phyloP scores from a whole-genome alignment of 2,329 filamentous ascomycete species.

The Juglanconis juglandina region DNA sequence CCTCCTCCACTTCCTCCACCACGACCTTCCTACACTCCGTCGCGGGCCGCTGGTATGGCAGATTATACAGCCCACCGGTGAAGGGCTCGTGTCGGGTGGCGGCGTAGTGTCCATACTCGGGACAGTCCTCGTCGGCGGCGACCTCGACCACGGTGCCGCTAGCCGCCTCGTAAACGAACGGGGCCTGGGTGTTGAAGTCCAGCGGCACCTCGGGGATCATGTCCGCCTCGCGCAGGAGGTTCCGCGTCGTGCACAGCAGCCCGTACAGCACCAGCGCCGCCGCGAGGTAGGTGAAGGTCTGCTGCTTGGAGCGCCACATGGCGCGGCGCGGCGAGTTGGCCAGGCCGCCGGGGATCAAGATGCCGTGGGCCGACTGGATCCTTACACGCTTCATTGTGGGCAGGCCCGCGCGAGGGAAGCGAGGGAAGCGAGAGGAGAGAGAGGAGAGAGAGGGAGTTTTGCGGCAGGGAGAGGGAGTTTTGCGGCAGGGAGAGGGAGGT shows the following conservation, averaged over 20 bases:
- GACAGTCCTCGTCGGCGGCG: constrained; percentile 21
- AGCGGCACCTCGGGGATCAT: neutral
- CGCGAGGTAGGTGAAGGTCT: constrained; percentile 10
- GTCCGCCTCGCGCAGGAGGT: constrained; percentile 10
- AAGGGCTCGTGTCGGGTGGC: constrained; percentile 27
- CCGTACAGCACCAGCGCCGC: constrained; percentile 14
- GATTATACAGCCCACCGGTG: constrained; percentile 28
- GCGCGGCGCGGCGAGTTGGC: constrained; percentile 10
- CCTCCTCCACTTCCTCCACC: constrained; percentile 65
- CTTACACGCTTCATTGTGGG: constrained; percentile 16
- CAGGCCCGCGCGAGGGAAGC: neutral
- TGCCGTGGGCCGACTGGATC: constrained; percentile 18
- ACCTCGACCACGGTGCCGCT: constrained; percentile 2
- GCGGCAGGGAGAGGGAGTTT: neutral
- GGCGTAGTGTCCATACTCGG: constrained; percentile 29
- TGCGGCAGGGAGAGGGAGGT: too few species aligned
- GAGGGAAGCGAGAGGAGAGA: neutral
- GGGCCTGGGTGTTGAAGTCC: neutral
- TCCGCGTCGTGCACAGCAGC: constrained; percentile 10
- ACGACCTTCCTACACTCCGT: constrained; percentile 69
- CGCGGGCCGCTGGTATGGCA: constrained; percentile 50
- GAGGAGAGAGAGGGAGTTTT: neutral
- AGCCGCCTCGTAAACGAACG: neutral
- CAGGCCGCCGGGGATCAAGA: constrained; percentile 16
- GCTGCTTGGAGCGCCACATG: constrained; percentile 17